Conservation (phyloP, 768 basidiomycete genomes). For the Multifurca ochricompacta region DNA sequence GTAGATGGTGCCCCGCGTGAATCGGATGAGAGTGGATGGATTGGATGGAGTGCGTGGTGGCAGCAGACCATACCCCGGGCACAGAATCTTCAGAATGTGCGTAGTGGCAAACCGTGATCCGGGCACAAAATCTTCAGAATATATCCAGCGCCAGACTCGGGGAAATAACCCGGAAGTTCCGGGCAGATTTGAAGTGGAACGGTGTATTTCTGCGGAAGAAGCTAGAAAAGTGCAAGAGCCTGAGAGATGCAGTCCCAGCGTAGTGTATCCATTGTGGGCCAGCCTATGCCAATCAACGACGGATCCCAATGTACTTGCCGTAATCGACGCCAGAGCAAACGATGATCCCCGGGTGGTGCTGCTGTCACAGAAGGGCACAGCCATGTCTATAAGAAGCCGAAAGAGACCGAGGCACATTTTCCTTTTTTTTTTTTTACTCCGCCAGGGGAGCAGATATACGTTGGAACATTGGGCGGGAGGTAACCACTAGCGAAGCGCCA, state of each 20-base stretch:
- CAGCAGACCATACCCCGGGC: background rate
- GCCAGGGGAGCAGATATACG: too few species aligned
- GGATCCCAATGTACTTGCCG: too few species aligned
- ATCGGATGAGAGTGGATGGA: background rate
- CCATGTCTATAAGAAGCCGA: too few species aligned
- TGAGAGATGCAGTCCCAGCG: background rate
- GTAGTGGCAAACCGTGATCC: background rate
- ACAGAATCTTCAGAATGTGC: background rate
- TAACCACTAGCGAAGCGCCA: too few species aligned
- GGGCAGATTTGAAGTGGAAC: background rate
- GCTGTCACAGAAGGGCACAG: background rate
- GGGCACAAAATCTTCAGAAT: background rate
- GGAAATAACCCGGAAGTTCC: background rate
- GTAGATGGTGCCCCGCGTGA: background rate
- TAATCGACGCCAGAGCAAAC: too few species aligned
- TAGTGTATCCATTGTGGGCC: background rate
- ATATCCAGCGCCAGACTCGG: background rate
- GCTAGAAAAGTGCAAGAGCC: background rate
- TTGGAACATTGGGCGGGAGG: too few species aligned
- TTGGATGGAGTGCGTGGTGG: conserved; percentile 1
- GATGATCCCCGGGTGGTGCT: too few species aligned
- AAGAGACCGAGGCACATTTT: too few species aligned
- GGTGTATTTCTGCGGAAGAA: background rate
- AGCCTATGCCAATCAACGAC: background rate
- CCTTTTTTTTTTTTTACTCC: too few species aligned